Base-by-base conservation (phyloP, 345 rosid species). In the Bruguiera parviflora region DNA sequence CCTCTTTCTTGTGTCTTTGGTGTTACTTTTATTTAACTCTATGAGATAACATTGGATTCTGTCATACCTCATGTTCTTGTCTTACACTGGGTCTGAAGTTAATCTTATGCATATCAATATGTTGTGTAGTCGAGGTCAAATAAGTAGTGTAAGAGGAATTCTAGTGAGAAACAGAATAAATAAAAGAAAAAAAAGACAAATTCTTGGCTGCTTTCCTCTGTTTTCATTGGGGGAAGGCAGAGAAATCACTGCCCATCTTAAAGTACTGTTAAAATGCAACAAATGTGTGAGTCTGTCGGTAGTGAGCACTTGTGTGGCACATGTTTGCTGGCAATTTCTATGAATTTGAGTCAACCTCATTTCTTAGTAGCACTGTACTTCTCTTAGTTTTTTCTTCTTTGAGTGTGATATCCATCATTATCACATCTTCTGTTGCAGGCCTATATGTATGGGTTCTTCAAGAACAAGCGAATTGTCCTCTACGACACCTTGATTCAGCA, bases 401-500 rank as follows among this genome's bases (percentile, higher is more conserved):
- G 1, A 24, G 11, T 61, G 35, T 53, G 25, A 53, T n/a, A 56
- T 16, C 47, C 37, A 57, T 53, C 20, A 22, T 58, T 58, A 58
- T 68, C 58, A 77, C 66, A 57, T 68, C 25, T 64, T 66, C 58
- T 82, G 49, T 65, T 43, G 78, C 91, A 96, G 99, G 99, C 99
- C 56, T 96, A 96, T 63, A 92, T 96, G 99, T 96, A 96, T 78
- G 99, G 99, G 59, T 96, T 96, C 84, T 92, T 83, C 77, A 96
- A 96, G 84, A 92, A 96, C 87, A 96, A 96, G 89, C 83, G 99
- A 62, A 96, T 96, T 66, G 99, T 96, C 71, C 89, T 96, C 35
- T 92, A 90, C 74, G 99, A 96, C 78, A 96, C 99, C 29, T 81
- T 96, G 85, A 90, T 96, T 80, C 98, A 96, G 84, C 98, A 96